phyloP scores from a whole-genome alignment of 139 green algal genomes.

The Chlorella sp. region DNA sequence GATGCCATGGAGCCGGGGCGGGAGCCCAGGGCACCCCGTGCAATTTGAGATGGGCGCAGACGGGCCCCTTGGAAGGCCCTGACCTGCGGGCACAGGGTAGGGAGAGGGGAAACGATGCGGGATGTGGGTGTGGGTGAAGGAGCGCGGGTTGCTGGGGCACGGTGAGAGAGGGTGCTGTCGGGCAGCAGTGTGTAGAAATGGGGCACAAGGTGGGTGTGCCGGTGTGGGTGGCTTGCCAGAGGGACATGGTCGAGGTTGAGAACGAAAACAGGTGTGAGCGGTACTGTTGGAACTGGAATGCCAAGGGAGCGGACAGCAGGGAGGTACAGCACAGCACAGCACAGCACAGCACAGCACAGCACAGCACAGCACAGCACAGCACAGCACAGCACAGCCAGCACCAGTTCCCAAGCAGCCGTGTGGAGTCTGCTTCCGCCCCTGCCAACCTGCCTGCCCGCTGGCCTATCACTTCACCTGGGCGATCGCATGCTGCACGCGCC shows the following conservation, averaged over 20 bases:
- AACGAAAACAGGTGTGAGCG: too few relatives aligned
- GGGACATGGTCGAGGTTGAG: not conserved
- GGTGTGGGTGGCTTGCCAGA: not conserved
- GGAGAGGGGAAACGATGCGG: not conserved
- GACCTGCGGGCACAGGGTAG: not conserved
- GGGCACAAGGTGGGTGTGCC: too few relatives aligned
- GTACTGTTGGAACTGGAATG: too few relatives aligned
- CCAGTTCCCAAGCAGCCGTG: not conserved
- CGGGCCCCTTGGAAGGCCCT: constrained; percentile 11
- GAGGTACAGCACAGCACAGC: too few relatives aligned
- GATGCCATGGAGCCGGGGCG: not conserved
- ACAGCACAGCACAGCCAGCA: not conserved
- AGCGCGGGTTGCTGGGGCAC: too few relatives aligned
- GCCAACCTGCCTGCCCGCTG: too few relatives aligned
- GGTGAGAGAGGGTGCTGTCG: too few relatives aligned
- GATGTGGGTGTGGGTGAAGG: not conserved
- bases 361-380: not conserved
- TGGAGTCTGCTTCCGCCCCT: too few relatives aligned
- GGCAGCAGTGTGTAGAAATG: too few relatives aligned
- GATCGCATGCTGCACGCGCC: not conserved
- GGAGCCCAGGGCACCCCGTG: not conserved
- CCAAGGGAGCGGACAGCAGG: too few relatives aligned
- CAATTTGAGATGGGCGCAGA: constrained; percentile 29
- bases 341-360: too few relatives aligned
- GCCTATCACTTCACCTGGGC: too few relatives aligned